phyloP scores from a whole-genome alignment of 2,329 filamentous ascomycete genomes.

The Aspergillus felis region DNA sequence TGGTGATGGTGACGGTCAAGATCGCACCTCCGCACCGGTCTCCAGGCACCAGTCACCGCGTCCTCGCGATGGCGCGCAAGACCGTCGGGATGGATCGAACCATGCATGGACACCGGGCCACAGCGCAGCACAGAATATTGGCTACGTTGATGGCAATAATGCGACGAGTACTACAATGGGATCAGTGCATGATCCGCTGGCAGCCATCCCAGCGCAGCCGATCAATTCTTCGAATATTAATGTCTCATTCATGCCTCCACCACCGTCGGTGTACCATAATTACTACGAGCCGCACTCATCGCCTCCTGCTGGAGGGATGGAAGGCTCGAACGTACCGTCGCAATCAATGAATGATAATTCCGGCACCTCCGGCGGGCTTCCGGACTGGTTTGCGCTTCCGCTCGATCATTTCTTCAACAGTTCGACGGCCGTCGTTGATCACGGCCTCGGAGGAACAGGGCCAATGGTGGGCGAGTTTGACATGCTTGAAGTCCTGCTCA shows the following conservation, averaged over 20 bases:
- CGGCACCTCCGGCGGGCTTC: constrained; percentile 28
- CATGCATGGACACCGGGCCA: constrained; percentile 25
- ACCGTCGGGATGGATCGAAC: constrained; percentile 24
- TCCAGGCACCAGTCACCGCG: constrained; percentile 37
- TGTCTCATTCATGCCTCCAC: constrained; percentile 46
- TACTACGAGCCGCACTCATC: constrained; percentile 39
- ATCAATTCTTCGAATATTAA: constrained; percentile 44
- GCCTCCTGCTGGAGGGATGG: constrained; percentile 28
- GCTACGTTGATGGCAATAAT: constrained; percentile 26
- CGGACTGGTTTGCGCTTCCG: constrained; percentile 61
- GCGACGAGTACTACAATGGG: constrained; percentile 18
- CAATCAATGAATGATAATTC: constrained; percentile 26
- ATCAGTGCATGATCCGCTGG: constrained; percentile 38
- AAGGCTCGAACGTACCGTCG: constrained; percentile 26
- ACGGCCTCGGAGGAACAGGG: constrained; percentile 57
- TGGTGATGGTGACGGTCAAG: constrained; percentile 34
- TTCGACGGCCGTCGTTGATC: constrained; percentile 43
- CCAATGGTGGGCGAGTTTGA: constrained; percentile 57
- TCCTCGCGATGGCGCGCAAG: constrained; percentile 24
- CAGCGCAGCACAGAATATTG: constrained; percentile 14
- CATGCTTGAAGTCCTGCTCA: constrained; percentile 46
- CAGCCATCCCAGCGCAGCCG: constrained; percentile 41
- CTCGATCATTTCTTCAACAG: constrained; percentile 57
- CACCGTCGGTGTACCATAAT: constrained; percentile 44
- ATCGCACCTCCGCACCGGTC: constrained; percentile 31